Evolutionary conservation across 345 rosid genomes (phyloP), one percentile per base, ranked within the genome.

Genomic region (Ricinus communis): DNA sequence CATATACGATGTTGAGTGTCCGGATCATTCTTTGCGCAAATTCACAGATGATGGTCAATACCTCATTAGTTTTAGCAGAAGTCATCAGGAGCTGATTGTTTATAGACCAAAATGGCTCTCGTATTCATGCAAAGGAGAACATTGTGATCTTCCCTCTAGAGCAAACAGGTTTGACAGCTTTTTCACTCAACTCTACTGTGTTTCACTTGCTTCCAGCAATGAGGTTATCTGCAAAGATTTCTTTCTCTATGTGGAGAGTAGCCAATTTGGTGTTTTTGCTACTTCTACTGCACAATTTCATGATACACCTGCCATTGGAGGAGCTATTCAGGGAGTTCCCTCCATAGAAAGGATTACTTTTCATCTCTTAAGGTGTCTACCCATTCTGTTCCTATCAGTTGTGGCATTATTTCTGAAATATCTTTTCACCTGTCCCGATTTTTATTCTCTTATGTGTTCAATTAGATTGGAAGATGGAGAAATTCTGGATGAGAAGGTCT

Each of bases 21-120:
- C 97, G 1, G 97, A 95, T 73, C 88, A 87, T 80, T 85, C 86
- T 27, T 92, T 92, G 77, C 91, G 93, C n/a, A 95, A 95, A 80
- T 87, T 95, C 88, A 92, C 97, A 4, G 96, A 90, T 77, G 99
- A 92, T 66, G 99, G 98, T 66, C 96, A 81, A 56, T 95, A 85
- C 86, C 97, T 95, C 71, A 84, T 95, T 54, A 87, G 88, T 73
- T 92, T 95, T 82, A 89, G 96, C 77, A 85, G 93, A 66, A 95
- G 87, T 62, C 82, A 81, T 47, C 97, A 86, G 86, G 96, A 95
- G 52, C 84, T 95, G 78, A 85, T 92, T 66, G 99, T 95, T 54
- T 92, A 95, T 77, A 87, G 96, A 62, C 99, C 97, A 27, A 82
- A 78, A 19, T 92, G 97, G 98, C 83, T 87, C 40, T 84, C 97